Conservation (phyloP, 768 basidiomycete species). For the Astraeus odoratus region DNA sequence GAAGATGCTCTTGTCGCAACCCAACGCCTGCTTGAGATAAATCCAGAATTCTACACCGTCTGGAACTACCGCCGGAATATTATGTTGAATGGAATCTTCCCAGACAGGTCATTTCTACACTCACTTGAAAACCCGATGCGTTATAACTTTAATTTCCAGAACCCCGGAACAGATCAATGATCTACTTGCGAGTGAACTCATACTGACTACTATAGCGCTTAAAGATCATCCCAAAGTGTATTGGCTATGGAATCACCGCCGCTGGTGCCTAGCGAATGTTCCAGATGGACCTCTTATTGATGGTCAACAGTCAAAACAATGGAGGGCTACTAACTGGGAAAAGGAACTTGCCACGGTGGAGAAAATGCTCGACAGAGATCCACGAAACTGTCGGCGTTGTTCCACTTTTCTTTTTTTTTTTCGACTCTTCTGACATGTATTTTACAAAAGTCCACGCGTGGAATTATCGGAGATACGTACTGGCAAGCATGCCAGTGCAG, state of each 20-base stretch:
- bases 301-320: constrained; percentile 43
- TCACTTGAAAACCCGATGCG: background rate
- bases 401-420: background rate
- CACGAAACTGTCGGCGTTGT: constrained; percentile 76
- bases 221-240: constrained; percentile 91
- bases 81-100: constrained; percentile 64
- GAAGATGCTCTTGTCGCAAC: constrained; percentile 74
- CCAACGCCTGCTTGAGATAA: constrained; percentile 66
- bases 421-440: constrained; percentile 3
- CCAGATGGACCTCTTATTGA: constrained; percentile 60
- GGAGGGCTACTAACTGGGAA: constrained; percentile 79
- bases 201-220: constrained; percentile 74
- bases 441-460: constrained; percentile 75
- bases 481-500: constrained; percentile 59
- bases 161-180: constrained; percentile 54
- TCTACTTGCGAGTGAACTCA: constrained; percentile 64
- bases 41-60: constrained; percentile 93
- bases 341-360: constrained; percentile 84
- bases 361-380: constrained; percentile 85
- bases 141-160: constrained; percentile 32
- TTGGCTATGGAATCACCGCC: constrained; percentile 97
- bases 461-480: constrained; percentile 86
- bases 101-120: constrained; percentile 40
- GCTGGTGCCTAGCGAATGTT: constrained; percentile 89
- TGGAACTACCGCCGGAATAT: constrained; percentile 94